Percentiles rank a stretch among this genome's conserved stretches.
Conservation (phyloP, 306 rosid genomes). For the Cucumis cinereus region DNA sequence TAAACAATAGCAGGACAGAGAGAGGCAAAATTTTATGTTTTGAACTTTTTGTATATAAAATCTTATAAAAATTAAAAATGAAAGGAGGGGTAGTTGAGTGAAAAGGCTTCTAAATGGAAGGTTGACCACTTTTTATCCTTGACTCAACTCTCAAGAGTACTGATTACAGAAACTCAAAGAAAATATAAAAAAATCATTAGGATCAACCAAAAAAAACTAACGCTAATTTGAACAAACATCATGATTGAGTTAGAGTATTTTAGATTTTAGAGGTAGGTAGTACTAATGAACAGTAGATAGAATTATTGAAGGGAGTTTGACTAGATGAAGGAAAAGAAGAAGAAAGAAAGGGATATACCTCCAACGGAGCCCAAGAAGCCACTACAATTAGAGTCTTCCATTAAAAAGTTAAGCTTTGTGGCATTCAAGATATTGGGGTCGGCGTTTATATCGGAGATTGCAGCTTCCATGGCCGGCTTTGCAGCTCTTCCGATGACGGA, state of each 20-base stretch:
- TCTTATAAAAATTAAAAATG: background rate
- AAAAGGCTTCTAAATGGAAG: background rate
- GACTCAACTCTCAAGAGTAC: background rate
- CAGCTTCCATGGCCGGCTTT: conserved; percentile 51
- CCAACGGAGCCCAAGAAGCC: conserved; percentile 66
- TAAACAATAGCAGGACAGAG: background rate
- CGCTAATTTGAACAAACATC: background rate
- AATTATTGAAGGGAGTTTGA: background rate
- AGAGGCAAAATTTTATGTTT: background rate
- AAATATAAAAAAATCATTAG: background rate
- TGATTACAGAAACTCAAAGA: background rate
- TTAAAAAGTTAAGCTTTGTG: conserved; percentile 29
- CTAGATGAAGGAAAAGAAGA: background rate
- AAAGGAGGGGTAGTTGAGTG: background rate
- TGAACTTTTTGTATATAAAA: background rate
- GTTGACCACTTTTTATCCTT: background rate
- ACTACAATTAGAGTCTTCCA: conserved; percentile 42
- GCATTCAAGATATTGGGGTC: conserved; percentile 51
- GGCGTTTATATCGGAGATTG: conserved; percentile 55
- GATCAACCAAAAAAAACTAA: too few species aligned
- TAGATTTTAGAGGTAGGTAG: background rate
- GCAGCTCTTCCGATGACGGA: conserved; percentile 81
- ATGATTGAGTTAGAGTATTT: background rate
- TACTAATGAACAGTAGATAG: background rate
- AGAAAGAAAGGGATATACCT: conserved; percentile 25